These are phyloP conservation scores for Paraurostyla sp. DNA, from an alignment of 73 alveolate species.

Conservation along the genomic window DNA sequence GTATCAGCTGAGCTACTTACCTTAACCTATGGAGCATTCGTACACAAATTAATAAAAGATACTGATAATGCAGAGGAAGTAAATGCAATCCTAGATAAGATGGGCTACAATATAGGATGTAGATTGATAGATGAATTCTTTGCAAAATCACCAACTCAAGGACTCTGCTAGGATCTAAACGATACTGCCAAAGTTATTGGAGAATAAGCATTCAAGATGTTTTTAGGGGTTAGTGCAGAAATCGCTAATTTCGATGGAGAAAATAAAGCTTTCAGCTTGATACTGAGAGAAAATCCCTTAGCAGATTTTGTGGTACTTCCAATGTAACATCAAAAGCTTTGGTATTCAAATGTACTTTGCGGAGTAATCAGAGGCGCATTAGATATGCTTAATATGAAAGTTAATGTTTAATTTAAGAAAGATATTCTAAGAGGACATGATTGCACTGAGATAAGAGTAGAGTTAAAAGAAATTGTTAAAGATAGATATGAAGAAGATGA, in stretches of 20 bases:
- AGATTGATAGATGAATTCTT: slow-evolving; percentile 93
- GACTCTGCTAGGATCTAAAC: slow-evolving; percentile 81
- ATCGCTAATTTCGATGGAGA: slow-evolving; percentile 79
- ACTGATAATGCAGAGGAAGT: slow-evolving; percentile 90
- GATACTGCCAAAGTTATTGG: slow-evolving; percentile 92
- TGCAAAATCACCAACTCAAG: slow-evolving; percentile 84
- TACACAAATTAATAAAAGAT: slow-evolving; percentile 88
- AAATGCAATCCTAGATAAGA: slow-evolving; percentile 88
- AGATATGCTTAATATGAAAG: slow-evolving; percentile 85
- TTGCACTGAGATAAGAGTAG: slow-evolving; percentile 82
- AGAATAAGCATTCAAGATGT: slow-evolving; percentile 86
- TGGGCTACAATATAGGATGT: slow-evolving; percentile 94
- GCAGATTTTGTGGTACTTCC: slow-evolving; percentile 89
- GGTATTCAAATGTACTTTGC: slow-evolving; percentile 88
- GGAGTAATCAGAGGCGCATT: slow-evolving; percentile 93
- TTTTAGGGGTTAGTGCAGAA: slow-evolving; percentile 90
- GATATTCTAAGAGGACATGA: slow-evolving; percentile 88
- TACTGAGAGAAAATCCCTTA: slow-evolving; percentile 85
- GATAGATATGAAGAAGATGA: slow-evolving; percentile 93
- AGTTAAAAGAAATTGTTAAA: slow-evolving; percentile 84
- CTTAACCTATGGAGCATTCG: slow-evolving; percentile 92
- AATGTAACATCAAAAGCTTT: slow-evolving; percentile 76
- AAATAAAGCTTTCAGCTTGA: slow-evolving; percentile 76
- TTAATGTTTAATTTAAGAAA: slow-evolving; percentile 73
- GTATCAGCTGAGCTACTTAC: slow-evolving; percentile 85